phyloP scores from a whole-genome alignment of 805 yeast genomes.

The Starmerella lactis-condensi region DNA sequence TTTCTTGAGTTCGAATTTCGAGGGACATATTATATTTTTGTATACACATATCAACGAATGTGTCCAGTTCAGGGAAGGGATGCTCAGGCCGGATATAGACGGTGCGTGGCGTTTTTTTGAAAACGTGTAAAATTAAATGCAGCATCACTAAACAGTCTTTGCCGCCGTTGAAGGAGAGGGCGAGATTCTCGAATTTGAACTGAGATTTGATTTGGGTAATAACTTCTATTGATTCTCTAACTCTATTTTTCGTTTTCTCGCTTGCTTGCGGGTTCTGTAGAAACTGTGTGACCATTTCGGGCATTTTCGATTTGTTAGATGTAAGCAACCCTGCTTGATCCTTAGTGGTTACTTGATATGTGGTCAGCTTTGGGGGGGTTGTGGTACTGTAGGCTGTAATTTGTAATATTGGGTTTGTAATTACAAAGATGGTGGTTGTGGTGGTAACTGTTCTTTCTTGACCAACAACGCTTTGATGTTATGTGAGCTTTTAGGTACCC shows the following conservation, averaged over 20 bases:
- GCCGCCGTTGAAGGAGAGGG: conserved; percentile 88
- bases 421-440: neutral
- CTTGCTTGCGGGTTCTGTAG: neutral
- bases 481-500: too few relatives aligned
- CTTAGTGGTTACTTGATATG: conserved; percentile 1
- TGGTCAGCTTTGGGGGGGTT: neutral
- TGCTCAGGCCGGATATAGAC: conserved; percentile 61
- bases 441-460: too few relatives aligned
- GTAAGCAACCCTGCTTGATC: neutral
- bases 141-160: conserved; percentile 89
- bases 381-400: neutral
- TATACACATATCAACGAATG: conserved; percentile 42
- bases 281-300: neutral
- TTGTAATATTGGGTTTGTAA: neutral
- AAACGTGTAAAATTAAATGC: conserved; percentile 45
- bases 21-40: conserved; percentile 36
- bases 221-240: conserved; percentile 16
- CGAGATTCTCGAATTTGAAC: conserved; percentile 20
- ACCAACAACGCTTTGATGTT: too few relatives aligned
- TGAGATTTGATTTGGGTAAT: conserved; percentile 18
- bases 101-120: conserved; percentile 21
- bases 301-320: neutral
- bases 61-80: conserved; percentile 52
- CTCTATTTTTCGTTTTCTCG: conserved; percentile 15
- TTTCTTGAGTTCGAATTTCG: conserved; percentile 23